Base-by-base conservation (phyloP, 2,329 filamentous ascomycete genomes). In the Zarea fungicola region DNA sequence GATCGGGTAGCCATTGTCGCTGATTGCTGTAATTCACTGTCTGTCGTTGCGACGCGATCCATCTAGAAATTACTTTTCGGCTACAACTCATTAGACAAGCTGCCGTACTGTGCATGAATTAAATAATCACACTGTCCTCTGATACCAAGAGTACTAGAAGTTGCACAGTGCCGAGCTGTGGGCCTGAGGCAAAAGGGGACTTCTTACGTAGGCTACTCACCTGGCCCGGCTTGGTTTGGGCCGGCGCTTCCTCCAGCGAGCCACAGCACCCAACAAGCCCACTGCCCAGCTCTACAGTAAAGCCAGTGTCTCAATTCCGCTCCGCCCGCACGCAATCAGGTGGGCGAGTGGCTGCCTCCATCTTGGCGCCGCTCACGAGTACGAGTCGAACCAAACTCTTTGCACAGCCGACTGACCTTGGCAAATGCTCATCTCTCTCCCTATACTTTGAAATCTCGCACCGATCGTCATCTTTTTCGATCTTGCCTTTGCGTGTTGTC, bases 391-490 rank as follows among this genome's bases (percentile, higher is more conserved):
- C n/a, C n/a, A n/a, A n/a, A n/a, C n/a, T n/a, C n/a, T n/a, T n/a
- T 40, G 28, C 45, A 43, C 50, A 39, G 42, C 50, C 46, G 18
- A 18, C 25, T 18, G 2, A 23, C 19, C 25, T 21, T 48, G 21
- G 21, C 36, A 16, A 25, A 48, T 35, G 29, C 37, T 25, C 42
- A 36, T 43, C 16, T 29, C 41, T 28, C 42, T 41, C 25, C 22
- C 37, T 34, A 39, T 51, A 14, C 34, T 45, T 42, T 48, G 41
- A 37, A 34, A 14, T 34, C n/a, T 52, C 46, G 21, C 44, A 49
- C 21, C 37, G 37, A 48, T 56, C 52, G 31, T 48, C 50, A 42
- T 48, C 37, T 42, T 45, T 43, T 52, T 50, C 50, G 42, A 54
- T 54, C 49, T 42, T 41, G 29, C 36, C 26, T 49, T 25, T 11